phyloP scores from a whole-genome alignment of 2,329 filamentous ascomycete species.

The Arachnomyces sp. region DNA sequence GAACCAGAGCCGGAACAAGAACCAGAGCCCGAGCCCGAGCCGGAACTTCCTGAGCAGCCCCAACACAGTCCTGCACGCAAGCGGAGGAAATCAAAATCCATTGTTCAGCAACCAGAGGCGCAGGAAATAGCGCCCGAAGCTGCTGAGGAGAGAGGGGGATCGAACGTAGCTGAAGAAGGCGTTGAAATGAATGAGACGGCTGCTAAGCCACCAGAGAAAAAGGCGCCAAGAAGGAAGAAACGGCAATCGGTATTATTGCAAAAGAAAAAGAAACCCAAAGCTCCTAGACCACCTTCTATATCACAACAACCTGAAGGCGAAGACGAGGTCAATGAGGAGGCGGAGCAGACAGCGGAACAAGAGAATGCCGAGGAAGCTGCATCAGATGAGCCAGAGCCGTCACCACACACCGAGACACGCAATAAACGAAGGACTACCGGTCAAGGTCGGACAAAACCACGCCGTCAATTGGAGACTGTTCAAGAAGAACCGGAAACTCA shows the following conservation, averaged over 20 bases:
- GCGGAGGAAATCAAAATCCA: conserved; percentile 12
- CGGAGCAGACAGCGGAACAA: not conserved
- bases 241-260: too few relatives aligned
- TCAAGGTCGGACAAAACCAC: conserved; percentile 2
- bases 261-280: not conserved
- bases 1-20: conserved; percentile 8
- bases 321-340: not conserved
- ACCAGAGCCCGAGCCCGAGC: conserved; percentile 5
- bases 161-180: conserved; percentile 2
- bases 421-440: not conserved
- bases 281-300: not conserved
- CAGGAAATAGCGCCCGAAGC: not conserved
- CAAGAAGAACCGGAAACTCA: conserved; percentile 18
- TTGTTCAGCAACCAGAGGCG: conserved; percentile 7
- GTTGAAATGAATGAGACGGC: not conserved
- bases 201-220: not conserved
- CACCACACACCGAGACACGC: not conserved
- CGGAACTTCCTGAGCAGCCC: not conserved
- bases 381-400: conserved; percentile 6
- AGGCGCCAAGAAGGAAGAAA: too few relatives aligned
- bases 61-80: conserved; percentile 1
- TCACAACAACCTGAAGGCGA: conserved; percentile 4
- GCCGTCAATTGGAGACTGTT: conserved; percentile 6
- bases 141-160: too few relatives aligned
- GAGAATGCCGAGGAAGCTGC: conserved; percentile 1